A percentile compares a stretch with the other conserved stretches of the same genome.
Evolutionary conservation across 2,329 filamentous ascomycete species (phyloP).

Genomic region (Diplodia intermedia): DNA sequence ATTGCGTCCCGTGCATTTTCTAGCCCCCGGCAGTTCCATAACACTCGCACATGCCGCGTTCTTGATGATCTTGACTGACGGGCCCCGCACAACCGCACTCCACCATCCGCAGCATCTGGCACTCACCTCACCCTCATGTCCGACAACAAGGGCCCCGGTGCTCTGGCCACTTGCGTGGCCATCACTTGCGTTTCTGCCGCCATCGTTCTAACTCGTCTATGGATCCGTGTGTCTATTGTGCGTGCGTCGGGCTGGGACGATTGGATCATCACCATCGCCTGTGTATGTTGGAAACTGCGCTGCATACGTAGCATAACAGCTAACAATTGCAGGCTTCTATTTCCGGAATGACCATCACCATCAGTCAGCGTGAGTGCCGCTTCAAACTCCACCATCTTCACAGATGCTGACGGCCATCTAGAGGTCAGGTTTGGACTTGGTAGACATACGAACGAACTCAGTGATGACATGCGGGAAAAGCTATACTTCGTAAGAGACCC

Average conservation of each 20-base stretch:
- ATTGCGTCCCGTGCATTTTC: too few relatives aligned
- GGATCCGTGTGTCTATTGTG: constrained; percentile 4
- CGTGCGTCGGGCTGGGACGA: constrained; percentile 18
- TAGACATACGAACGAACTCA: background rate
- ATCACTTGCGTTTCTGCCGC: background rate
- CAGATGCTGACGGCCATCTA: background rate
- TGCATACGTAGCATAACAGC: background rate
- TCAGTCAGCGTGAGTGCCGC: background rate
- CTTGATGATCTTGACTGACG: background rate
- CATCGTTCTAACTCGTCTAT: constrained; percentile 6
- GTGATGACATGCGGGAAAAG: background rate
- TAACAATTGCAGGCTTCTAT: background rate
- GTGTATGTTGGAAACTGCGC: background rate
- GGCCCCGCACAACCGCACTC: background rate
- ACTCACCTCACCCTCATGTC: background rate
- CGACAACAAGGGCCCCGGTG: constrained; percentile 2
- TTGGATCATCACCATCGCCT: constrained; percentile 18
- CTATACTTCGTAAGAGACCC: background rate
- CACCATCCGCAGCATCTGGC: too few relatives aligned
- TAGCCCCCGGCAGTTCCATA: background rate
- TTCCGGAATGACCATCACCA: background rate
- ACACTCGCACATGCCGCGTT: background rate
- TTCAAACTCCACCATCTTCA: background rate
- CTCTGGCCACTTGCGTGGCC: constrained; percentile 2
- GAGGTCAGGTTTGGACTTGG: constrained; percentile 12